Evolutionary conservation across 306 rosid species (phyloP).

Genomic region (Cucumis hystrix): DNA sequence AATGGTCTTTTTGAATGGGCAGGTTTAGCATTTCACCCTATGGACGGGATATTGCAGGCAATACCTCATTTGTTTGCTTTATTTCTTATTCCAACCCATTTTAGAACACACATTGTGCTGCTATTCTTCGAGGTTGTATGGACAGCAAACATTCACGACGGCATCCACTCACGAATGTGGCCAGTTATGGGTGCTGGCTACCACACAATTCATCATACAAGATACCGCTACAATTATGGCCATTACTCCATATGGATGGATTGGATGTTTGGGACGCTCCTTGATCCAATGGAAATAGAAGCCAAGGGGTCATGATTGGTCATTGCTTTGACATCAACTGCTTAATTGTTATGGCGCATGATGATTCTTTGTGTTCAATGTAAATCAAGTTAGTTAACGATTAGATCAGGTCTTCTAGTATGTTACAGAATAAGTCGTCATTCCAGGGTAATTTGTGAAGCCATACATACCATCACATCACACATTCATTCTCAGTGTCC

Average conservation of each 20-base stretch:
- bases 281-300: slow-evolving; percentile 43
- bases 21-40: slow-evolving; percentile 96
- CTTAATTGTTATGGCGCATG: background rate
- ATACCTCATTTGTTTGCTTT: slow-evolving; percentile 52
- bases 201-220: slow-evolving; percentile 93
- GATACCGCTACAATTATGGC: slow-evolving; percentile 85
- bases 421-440: background rate
- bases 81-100: slow-evolving; percentile 62
- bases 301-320: slow-evolving; percentile 30
- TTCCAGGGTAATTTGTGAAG: background rate
- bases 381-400: slow-evolving; percentile 6
- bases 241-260: slow-evolving; percentile 91
- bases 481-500: background rate
- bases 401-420: background rate
- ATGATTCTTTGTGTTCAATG: slow-evolving; percentile 5
- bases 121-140: slow-evolving; percentile 63
- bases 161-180: slow-evolving; percentile 73
- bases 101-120: slow-evolving; percentile 48
- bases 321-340: background rate
- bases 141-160: slow-evolving; percentile 89
- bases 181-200: slow-evolving; percentile 97
- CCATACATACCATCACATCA: background rate
- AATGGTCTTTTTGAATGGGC: slow-evolving; percentile 10
- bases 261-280: slow-evolving; percentile 93
- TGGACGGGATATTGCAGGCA: slow-evolving; percentile 92